Evolutionary conservation across 2,329 filamentous ascomycete genomes (phyloP).

Genomic region (Aaosphaeria pasadenensis): DNA sequence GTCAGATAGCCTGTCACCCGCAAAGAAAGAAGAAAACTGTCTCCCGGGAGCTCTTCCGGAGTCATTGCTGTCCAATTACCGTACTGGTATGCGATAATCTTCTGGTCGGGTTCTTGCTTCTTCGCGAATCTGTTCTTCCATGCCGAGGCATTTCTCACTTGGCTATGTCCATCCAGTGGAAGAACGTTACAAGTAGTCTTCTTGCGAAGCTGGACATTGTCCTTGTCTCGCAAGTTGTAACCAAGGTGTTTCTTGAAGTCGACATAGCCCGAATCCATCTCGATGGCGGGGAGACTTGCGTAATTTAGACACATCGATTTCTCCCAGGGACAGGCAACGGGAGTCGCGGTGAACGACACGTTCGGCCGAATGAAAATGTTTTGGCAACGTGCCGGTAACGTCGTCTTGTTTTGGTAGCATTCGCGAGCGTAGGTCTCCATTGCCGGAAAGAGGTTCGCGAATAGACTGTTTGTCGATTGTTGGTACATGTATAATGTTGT

Average conservation of each 20-base stretch:
- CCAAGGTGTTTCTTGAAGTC: conserved; percentile 8
- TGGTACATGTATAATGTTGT: background rate
- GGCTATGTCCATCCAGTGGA: background rate
- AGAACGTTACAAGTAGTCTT: conserved; percentile 7
- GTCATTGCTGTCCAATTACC: background rate
- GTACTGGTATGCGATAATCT: background rate
- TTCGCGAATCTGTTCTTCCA: background rate
- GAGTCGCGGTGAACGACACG: background rate
- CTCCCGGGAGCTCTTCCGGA: background rate
- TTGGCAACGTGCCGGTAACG: background rate
- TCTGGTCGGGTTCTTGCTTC: background rate
- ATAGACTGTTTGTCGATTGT: background rate
- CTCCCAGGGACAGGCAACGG: conserved; percentile 11
- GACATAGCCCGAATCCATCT: conserved; percentile 11
- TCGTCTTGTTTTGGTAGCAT: background rate
- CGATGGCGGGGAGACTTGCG: background rate
- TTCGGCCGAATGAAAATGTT: background rate
- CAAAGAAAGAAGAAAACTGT: background rate
- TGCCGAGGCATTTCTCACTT: background rate
- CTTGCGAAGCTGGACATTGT: conserved; percentile 1
- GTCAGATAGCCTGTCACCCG: background rate
- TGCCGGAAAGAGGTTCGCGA: background rate
- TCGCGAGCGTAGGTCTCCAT: background rate
- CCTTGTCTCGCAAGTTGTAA: conserved; percentile 1
- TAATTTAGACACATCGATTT: conserved; percentile 1